Conservation (phyloP, 2,329 filamentous ascomycete species). For the Sclerotinia borealis region DNA sequence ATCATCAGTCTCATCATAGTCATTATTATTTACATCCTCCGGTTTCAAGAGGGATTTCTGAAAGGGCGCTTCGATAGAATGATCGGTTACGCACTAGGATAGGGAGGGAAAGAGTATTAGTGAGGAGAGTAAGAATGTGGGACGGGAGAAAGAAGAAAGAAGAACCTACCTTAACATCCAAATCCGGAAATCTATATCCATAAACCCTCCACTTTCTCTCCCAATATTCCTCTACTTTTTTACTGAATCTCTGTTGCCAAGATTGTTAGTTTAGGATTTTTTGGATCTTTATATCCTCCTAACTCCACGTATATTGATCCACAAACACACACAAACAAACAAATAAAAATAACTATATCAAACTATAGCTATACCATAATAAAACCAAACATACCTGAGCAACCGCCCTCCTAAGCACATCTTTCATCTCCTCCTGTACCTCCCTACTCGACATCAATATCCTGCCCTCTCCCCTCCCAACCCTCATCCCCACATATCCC, state of each 20-base stretch:
- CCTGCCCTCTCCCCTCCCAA: neutral
- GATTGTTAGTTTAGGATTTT: neutral
- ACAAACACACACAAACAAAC: too few relatives aligned
- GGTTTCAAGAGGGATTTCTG: neutral
- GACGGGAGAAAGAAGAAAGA: neutral
- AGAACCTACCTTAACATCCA: neutral
- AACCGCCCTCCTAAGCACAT: neutral
- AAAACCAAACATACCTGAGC: neutral
- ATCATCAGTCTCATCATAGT: neutral
- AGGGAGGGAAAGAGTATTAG: neutral
- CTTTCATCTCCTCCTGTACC: neutral
- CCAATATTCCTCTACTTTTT: neutral
- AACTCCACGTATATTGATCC: too few relatives aligned
- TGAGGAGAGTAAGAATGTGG: neutral
- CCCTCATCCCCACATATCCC: neutral
- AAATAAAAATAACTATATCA: neutral
- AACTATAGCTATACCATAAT: too few relatives aligned
- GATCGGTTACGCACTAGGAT: neutral
- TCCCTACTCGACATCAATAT: neutral
- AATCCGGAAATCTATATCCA: neutral
- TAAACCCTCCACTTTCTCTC: neutral
- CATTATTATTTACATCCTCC: neutral
- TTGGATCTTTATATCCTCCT: accelerated
- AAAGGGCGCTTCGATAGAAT: neutral
- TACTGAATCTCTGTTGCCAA: neutral